Base-by-base conservation (phyloP, 495 filamentous ascomycete species). In the Penicillium riverlandense region DNA sequence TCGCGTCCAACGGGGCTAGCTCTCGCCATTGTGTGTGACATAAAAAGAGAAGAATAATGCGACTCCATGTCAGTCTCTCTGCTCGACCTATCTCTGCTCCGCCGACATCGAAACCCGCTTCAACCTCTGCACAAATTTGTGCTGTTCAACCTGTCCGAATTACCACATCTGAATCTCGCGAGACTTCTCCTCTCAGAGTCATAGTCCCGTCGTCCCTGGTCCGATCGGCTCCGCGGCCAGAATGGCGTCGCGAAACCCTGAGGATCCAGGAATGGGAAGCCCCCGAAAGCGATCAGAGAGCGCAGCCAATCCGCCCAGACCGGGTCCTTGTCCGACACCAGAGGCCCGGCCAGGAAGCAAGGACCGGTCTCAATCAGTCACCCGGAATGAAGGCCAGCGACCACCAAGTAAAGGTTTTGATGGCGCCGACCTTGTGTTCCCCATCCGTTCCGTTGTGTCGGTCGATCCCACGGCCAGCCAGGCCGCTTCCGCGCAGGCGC, bases 391-490 rank as follows among this genome's bases (percentile, higher is more conserved):
- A 8, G 28, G 27, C n/a, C 40, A 37, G 7, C 45, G 35, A 35
- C 36, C 39, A 28, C 30, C 44, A 4, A 38, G 41, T 31, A 28
- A 47, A 6, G 44, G 45, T 3, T 56, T 51, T 16, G 67, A 66
- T 35, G 57, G 59, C 12, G 62, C 71, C 8, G 85, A 91, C 52
- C 76, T 85, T 22, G 83, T 95, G 14, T 95, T 89, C 45, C 88
- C 88, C 10, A 85, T 94, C n/a, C 78, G 84, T 31, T 90, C 85
- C 10, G 82, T 86, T 22, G 77, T 95, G 16, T 85, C 81, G 8
- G 82, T 94, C 27, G 82, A 85, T 49, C 75, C 82, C 32, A 58
- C 63, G 3, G 40, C 53, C n/a, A 16, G 34, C 6, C 53, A 45
- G 22, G 36, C 48, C 1, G 38, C 41, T 12, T 36, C 49, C n/a